Base-by-base conservation (phyloP, 2,329 filamentous ascomycete genomes). In the Diaporthe sp. region DNA sequence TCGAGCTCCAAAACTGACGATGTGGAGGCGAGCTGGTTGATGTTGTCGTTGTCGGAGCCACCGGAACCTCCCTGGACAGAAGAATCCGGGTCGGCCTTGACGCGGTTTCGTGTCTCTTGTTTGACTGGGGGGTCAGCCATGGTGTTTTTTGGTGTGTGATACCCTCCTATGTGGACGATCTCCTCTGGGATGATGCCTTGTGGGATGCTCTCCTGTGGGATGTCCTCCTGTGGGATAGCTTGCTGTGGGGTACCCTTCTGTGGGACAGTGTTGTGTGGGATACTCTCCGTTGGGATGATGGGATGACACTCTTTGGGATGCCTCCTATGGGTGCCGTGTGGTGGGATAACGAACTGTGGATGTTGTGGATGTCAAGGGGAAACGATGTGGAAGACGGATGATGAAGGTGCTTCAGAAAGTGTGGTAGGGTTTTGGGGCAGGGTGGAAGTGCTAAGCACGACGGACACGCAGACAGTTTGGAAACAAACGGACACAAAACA, bases 1-100 rank as follows among this genome's bases (percentile, higher is more conserved):
- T 82, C 80, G 2, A 82, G 77, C 2, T 72, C 74, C 15, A 77
- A 76, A 3, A 77, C 73, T 10, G 77, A 76, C 25, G 70, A 75
- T 7, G 77, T 76, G 33, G 74, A 69, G 8, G 77, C 74, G 13
- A 82, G 64, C 25, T 77, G 76, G 47, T 79, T 77, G 7, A 82
- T 68, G 15, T 75, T 71, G 8, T 64, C 19, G 1, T n/a, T n/a
- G n/a, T n/a, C n/a, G n/a, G 19, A 57, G 25, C 9, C 4, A 9
- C 25, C 25, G 47, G 38, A 38, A 12, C 38, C 38, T 38, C 38
- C 38, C 38, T 38, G 38, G 38, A 12, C 38, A 40, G 15, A 42
- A 17, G 12, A 13, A 42, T 7, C 54, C 3, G 67, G 67, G 12
- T 47, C 52, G n/a, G 25, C 9, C 35, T 70, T 38, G 61, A 68